These are phyloP conservation scores for Triadica sebifera DNA, from an alignment of 345 rosid genomes.

Conservation along the genomic window DNA sequence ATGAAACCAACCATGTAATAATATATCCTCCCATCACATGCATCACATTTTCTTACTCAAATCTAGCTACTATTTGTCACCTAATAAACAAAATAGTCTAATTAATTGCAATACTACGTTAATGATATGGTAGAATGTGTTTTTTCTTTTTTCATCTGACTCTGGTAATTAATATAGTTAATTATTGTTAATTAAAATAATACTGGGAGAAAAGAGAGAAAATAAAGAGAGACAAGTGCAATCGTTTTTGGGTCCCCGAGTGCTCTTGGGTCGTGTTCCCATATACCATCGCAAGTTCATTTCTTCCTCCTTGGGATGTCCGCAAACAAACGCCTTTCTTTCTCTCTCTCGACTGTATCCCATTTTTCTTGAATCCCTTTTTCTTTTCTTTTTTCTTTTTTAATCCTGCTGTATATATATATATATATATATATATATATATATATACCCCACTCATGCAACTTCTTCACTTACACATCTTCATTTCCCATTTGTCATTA, in stretches of 20 bases:
- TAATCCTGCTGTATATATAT: background rate
- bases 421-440: too few relatives aligned
- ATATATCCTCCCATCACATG: conserved; percentile 2
- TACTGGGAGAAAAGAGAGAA: background rate
- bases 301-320: conserved; percentile 58
- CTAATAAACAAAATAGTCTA: too few relatives aligned
- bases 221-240: conserved; percentile 23
- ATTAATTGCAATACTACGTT: too few relatives aligned
- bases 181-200: background rate
- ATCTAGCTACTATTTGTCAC: background rate
- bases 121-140: too few relatives aligned
- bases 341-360: conserved; percentile 8
- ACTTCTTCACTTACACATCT: conserved; percentile 18
- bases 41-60: conserved; percentile 9
- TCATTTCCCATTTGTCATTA: conserved; percentile 9
- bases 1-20: background rate
- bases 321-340: conserved; percentile 39
- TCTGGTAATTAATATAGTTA: too few relatives aligned
- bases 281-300: conserved; percentile 24
- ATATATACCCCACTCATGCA: conserved; percentile 44
- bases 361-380: background rate
- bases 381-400: background rate
- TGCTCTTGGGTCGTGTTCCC: conserved; percentile 50
- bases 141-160: too few relatives aligned
- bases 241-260: conserved; percentile 40